A percentile compares a stretch with the other conserved stretches of the same genome.
Evolutionary conservation across 1,139 yeast species (phyloP).

Genomic region (Taiozyma onychis): DNA sequence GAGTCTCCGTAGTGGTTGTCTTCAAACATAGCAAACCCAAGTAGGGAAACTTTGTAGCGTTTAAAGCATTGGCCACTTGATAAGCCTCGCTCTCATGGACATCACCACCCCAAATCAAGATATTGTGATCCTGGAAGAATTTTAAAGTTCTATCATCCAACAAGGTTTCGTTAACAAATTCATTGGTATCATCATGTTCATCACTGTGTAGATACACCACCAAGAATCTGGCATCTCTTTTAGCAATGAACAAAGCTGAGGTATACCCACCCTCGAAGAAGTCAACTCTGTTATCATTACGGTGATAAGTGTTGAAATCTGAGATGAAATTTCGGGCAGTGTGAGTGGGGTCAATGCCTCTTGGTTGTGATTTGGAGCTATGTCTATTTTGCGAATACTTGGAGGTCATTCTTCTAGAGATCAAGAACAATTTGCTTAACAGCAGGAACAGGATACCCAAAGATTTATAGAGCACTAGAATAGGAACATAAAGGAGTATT

Average conservation of each 20-base stretch:
- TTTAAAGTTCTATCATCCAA: slow-evolving; percentile 28
- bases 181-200: slow-evolving; percentile 56
- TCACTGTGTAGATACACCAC: slow-evolving; percentile 71
- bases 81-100: slow-evolving; percentile 75
- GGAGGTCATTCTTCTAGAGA: slow-evolving; percentile 13
- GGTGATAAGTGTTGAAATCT: slow-evolving; percentile 32
- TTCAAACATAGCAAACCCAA: slow-evolving; percentile 63
- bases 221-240: slow-evolving; percentile 62
- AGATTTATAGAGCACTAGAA: slow-evolving; percentile 13
- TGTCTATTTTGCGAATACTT: slow-evolving; percentile 21
- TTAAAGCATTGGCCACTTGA: slow-evolving; percentile 74
- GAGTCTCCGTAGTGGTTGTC: slow-evolving; percentile 48
- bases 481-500: slow-evolving; percentile 16
- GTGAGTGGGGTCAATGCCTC: slow-evolving; percentile 33
- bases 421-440: slow-evolving; percentile 17
- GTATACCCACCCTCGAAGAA: slow-evolving; percentile 74
- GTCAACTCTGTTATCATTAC: slow-evolving; percentile 15
- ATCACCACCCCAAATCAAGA: slow-evolving; percentile 86
- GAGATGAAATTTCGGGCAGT: slow-evolving; percentile 34
- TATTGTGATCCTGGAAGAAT: slow-evolving; percentile 42
- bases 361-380: slow-evolving; percentile 26
- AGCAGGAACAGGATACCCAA: slow-evolving; percentile 9
- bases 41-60: slow-evolving; percentile 75
- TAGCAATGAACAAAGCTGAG: slow-evolving; percentile 65
- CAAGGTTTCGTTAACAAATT: slow-evolving; percentile 52